Percentiles rank a stretch among this genome's conserved stretches.
Evolutionary conservation across 768 basidiomycete species (phyloP).

Genomic region (Suillus luteus): DNA sequence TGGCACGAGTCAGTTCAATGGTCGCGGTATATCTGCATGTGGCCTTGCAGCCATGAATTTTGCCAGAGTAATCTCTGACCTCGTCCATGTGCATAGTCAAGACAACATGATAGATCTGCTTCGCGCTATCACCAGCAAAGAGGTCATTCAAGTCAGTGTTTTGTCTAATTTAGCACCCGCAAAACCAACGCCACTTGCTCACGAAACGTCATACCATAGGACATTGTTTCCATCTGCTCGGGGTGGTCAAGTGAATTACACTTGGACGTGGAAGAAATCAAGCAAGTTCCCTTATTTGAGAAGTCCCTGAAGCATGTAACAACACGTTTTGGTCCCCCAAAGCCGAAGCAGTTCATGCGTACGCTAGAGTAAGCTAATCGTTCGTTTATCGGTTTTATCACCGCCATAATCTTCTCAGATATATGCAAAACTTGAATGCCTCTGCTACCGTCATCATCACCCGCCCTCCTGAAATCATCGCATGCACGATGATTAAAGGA

Average conservation of each 20-base stretch:
- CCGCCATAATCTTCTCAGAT: constrained; percentile 23
- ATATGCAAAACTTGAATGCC: constrained; percentile 21
- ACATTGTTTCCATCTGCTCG: constrained; percentile 56
- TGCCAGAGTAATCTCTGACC: constrained; percentile 39
- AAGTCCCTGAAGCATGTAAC: constrained; percentile 37
- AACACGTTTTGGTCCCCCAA: constrained; percentile 41
- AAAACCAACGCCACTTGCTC: not conserved
- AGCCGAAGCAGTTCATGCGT: constrained; percentile 38
- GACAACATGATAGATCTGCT: not conserved
- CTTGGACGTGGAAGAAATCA: constrained; percentile 61
- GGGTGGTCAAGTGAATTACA: constrained; percentile 55
- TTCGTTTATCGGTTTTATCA: too few relatives aligned
- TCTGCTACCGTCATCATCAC: constrained; percentile 55
- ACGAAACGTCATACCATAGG: constrained; percentile 36
- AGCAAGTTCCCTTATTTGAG: constrained; percentile 49
- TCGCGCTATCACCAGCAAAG: constrained; percentile 13
- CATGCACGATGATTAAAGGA: constrained; percentile 43
- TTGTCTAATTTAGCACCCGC: not conserved
- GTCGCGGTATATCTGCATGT: constrained; percentile 51
- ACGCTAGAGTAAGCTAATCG: constrained; percentile 26
- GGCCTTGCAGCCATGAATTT: constrained; percentile 71
- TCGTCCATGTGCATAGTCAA: not conserved
- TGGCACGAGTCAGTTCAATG: constrained; percentile 61
- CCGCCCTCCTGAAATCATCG: constrained; percentile 69
- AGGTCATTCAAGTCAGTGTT: constrained; percentile 29